A percentile compares a stretch with the other conserved stretches of the same genome.
Evolutionary conservation across 2,329 filamentous ascomycete species (phyloP).

Genomic region (Lithohypha guttulata): DNA sequence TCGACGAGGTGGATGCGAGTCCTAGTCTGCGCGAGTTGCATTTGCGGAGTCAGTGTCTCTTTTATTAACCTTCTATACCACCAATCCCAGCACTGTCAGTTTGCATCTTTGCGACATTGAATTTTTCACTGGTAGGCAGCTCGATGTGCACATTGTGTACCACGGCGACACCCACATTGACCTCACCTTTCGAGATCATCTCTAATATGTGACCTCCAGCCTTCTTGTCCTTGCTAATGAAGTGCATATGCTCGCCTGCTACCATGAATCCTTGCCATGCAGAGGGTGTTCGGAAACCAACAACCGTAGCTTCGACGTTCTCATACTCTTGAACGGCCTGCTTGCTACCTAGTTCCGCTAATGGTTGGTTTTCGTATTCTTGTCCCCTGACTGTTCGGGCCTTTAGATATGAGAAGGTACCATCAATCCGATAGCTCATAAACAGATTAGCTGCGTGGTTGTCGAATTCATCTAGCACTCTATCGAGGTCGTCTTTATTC

Average conservation of each 20-base stretch:
- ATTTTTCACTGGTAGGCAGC: constrained; percentile 30
- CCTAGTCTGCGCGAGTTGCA: too few species aligned
- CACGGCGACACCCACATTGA: constrained; percentile 29
- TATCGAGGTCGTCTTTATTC: constrained; percentile 20
- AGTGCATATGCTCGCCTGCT: constrained; percentile 34
- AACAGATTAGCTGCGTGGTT: constrained; percentile 23
- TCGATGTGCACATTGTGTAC: constrained; percentile 31
- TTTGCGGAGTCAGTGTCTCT: background rate
- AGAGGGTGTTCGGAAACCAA: constrained; percentile 33
- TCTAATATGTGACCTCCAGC: constrained; percentile 34
- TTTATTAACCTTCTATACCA: constrained; percentile 27
- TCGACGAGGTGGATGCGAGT: too few species aligned
- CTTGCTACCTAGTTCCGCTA: constrained; percentile 30
- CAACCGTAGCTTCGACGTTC: constrained; percentile 30
- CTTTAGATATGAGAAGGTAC: constrained; percentile 22
- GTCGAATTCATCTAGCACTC: constrained; percentile 17
- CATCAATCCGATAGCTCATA: constrained; percentile 23
- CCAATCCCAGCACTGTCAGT: constrained; percentile 28
- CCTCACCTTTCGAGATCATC: constrained; percentile 24
- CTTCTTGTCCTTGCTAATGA: constrained; percentile 28
- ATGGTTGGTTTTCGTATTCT: constrained; percentile 24
- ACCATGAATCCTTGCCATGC: constrained; percentile 34
- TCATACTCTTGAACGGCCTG: constrained; percentile 31
- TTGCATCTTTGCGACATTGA: constrained; percentile 28
- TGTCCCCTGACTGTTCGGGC: constrained; percentile 24